Base-by-base conservation (phyloP, 257 asterid species). In the Jasminum sambac region DNA sequence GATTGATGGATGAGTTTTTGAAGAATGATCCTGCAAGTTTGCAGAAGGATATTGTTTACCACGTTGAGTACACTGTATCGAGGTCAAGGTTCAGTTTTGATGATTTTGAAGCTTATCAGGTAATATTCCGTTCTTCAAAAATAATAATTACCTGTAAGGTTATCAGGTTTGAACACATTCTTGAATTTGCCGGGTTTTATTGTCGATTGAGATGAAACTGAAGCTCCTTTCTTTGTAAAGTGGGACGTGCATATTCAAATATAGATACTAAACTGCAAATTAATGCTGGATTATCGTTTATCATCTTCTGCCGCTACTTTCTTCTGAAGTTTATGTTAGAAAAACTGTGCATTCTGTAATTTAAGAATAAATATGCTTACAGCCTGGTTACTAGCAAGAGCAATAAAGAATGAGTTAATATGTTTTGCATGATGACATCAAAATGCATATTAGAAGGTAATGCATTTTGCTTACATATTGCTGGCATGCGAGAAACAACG, bases 81-180 rank as follows among this genome's bases (percentile, higher is more conserved):
- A 76, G 88, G 74, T 83, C 88, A 21, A 80, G 85, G 77, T 83
- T 83, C 72, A 80, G 71, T 65, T 83, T 83, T 76, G 88, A 83
- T 76, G 88, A 80, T 74, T 83, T 83, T 77, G 88, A 83, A 77
- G 88, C 88, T 59, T 83, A 78, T 63, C 88, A 83, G 78, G 88
- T 83, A 64, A 1, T 61, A n/a, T 72, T 66, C 30, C 16, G 16
- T 65, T 67, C 48, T 36, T 66, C 6, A n/a, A 17, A 52, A n/a
- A n/a, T 4, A 5, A 52, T 52, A 5, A n/a, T 52, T 23, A 13
- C 13, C 60, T 19, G 60, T 52, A 19, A 52, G n/a, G n/a, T n/a
- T n/a, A n/a, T n/a, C n/a, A n/a, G n/a, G n/a, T n/a, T n/a, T n/a
- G n/a, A n/a, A n/a, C 60, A 52, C 30, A 52, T 17, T 52, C 25